Conservation (phyloP, 2,329 filamentous ascomycete genomes). For the Sclerotinia minor region DNA sequence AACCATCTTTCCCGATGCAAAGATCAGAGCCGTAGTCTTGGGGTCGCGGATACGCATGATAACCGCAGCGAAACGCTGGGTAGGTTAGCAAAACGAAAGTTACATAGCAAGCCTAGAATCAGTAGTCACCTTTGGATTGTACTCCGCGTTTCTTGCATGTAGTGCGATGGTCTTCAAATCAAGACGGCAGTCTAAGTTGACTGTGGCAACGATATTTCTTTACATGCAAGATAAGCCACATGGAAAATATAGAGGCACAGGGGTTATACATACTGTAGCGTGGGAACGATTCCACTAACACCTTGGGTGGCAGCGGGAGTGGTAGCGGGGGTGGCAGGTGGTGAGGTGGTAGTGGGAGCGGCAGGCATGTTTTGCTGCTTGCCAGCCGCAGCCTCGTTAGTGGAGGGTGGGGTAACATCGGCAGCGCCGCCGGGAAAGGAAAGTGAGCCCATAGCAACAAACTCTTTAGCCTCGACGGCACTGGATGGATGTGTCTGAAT, state of each 20-base stretch:
- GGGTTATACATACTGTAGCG: conserved; percentile 87
- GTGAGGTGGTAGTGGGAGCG: conserved; percentile 70
- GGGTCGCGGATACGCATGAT: conserved; percentile 99
- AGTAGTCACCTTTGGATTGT: conserved; percentile 87
- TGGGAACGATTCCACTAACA: conserved; percentile 87
- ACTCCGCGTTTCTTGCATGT: conserved; percentile 97
- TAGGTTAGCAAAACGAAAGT: conserved; percentile 44
- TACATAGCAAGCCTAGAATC: conserved; percentile 48
- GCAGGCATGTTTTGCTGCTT: conserved; percentile 58
- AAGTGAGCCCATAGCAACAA: conserved; percentile 87
- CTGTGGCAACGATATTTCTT: conserved; percentile 99
- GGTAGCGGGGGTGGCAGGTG: conserved; percentile 85
- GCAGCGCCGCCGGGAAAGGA: conserved; percentile 85
- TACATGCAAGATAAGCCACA: conserved; percentile 54
- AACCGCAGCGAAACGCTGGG: conserved; percentile 93
- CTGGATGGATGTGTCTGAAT: conserved; percentile 90
- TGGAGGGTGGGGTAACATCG: conserved; percentile 78
- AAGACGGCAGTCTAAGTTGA: conserved; percentile 95
- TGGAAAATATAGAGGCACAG: conserved; percentile 40
- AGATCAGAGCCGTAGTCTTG: conserved; percentile 97
- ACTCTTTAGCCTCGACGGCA: conserved; percentile 91
- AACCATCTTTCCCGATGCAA: conserved; percentile 98
- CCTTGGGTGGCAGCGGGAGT: conserved; percentile 79
- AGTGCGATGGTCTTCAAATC: conserved; percentile 98
- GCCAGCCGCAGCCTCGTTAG: conserved; percentile 60